Conservation (phyloP, 2,329 filamentous ascomycete genomes). For the Geosmithia putterillii region DNA sequence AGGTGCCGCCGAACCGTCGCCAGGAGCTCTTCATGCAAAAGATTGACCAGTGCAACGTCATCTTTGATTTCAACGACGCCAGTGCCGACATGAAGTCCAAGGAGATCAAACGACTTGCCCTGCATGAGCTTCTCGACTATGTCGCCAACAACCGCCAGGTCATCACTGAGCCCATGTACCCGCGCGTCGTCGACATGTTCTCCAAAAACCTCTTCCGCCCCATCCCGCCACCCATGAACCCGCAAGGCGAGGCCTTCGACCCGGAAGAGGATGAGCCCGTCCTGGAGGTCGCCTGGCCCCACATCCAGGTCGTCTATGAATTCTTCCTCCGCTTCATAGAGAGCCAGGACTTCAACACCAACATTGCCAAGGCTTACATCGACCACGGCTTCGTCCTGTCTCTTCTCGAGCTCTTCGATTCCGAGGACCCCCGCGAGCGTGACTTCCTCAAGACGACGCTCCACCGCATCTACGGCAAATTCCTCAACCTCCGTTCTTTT, state of each 20-base stretch:
- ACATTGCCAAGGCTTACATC: conserved; percentile 97
- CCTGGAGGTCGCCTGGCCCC: conserved; percentile 95
- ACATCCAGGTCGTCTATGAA: conserved; percentile 98
- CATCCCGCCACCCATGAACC: conserved; percentile 93
- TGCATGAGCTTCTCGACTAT: conserved; percentile 94
- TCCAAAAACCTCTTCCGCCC: conserved; percentile 96
- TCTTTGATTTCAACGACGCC: conserved; percentile 98
- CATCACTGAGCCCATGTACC: conserved; percentile 98
- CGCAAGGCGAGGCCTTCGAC: conserved; percentile 95
- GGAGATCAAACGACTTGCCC: conserved; percentile 92
- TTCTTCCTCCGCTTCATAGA: conserved; percentile 99
- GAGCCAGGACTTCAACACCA: conserved; percentile 99
- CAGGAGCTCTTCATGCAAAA: conserved; percentile 99
- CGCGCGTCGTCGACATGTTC: conserved; percentile 97
- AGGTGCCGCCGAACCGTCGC: conserved; percentile 86
- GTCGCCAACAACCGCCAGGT: conserved; percentile 97
- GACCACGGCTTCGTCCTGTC: conserved; percentile 96
- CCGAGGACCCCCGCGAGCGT: conserved; percentile 88
- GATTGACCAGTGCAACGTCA: conserved; percentile 99
- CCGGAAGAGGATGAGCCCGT: conserved; percentile 98
- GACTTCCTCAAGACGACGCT: conserved; percentile 98
- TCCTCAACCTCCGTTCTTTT: conserved; percentile 92
- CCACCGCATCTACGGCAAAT: conserved; percentile 97
- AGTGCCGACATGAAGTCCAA: conserved; percentile 99
- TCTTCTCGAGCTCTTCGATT: conserved; percentile 95